Conservation (phyloP, 768 basidiomycete species). For the Russula dissimulans region DNA sequence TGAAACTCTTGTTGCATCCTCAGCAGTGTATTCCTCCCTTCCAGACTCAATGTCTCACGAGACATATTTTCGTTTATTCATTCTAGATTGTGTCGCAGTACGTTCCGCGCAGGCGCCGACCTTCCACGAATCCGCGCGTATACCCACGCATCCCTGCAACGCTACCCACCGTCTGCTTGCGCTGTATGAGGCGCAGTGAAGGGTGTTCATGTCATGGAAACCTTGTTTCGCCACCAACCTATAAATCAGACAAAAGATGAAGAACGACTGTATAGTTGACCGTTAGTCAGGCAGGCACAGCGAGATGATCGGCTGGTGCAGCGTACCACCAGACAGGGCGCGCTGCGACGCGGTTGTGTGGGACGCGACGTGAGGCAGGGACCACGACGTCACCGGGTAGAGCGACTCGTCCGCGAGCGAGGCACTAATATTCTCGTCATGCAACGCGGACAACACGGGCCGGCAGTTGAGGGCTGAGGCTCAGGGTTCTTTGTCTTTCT, state of each 20-base stretch:
- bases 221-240: slow-evolving; percentile 57
- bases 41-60: slow-evolving; percentile 34
- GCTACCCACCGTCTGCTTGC: slow-evolving; percentile 45
- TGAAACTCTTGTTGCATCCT: slow-evolving; percentile 39
- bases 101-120: slow-evolving; percentile 52
- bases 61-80: slow-evolving; percentile 60
- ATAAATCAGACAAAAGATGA: background rate
- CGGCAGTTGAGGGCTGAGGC: too few relatives aligned
- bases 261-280: background rate
- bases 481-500: too few relatives aligned
- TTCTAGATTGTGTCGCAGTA: slow-evolving; percentile 62
- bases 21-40: slow-evolving; percentile 47
- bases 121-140: slow-evolving; percentile 44
- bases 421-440: too few relatives aligned
- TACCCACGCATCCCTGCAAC: slow-evolving; percentile 59
- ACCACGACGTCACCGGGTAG: slow-evolving; percentile 54
- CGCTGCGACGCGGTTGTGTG: too few relatives aligned
- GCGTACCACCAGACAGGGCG: slow-evolving; percentile 39
- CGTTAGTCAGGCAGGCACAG: slow-evolving; percentile 57
- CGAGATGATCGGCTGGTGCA: slow-evolving; percentile 47
- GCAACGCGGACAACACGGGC: slow-evolving; percentile 17
- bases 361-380: slow-evolving; percentile 48
- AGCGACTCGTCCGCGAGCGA: slow-evolving; percentile 61
- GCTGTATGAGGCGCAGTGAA: slow-evolving; percentile 64
- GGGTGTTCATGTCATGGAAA: slow-evolving; percentile 73